These are phyloP conservation scores for Blastobotrys arbuscula DNA, from an alignment of 1,139 yeast species.

Conservation along the genomic window DNA sequence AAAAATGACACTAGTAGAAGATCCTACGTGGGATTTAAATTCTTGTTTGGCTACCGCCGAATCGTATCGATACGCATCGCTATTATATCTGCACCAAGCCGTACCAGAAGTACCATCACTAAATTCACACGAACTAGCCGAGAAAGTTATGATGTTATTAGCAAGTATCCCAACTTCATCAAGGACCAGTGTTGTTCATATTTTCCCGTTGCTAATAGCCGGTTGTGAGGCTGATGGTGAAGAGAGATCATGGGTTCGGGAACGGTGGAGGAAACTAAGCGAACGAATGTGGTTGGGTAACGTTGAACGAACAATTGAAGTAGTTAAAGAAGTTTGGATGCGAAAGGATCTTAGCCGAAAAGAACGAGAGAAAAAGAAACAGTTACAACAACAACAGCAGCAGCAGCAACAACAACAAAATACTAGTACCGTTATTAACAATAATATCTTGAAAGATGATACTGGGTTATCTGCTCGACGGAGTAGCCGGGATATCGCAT, in stretches of 20 bases:
- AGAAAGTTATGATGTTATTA: constrained; percentile 51
- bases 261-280: constrained; percentile 53
- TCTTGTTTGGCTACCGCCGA: constrained; percentile 65
- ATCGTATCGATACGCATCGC: constrained; percentile 55
- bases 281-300: constrained; percentile 60
- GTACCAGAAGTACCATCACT: constrained; percentile 61
- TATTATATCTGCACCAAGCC: constrained; percentile 59
- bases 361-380: constrained; percentile 16
- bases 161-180: constrained; percentile 62
- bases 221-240: constrained; percentile 62
- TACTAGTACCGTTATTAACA: background rate
- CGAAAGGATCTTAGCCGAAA: constrained; percentile 41
- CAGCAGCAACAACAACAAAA: background rate
- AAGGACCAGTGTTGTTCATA: constrained; percentile 51
- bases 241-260: constrained; percentile 56
- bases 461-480: constrained; percentile 3
- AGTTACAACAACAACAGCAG: background rate
- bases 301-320: constrained; percentile 58
- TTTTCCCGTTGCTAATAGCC: constrained; percentile 57
- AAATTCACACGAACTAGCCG: constrained; percentile 52
- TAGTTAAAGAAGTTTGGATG: constrained; percentile 66
- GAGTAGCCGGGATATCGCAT: constrained; percentile 13
- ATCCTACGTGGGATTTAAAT: constrained; percentile 49
- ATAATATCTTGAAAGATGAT: background rate
- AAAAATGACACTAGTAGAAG: constrained; percentile 37